phyloP scores from a whole-genome alignment of 2,329 filamentous ascomycete genomes.

The Fusarium robinianum region DNA sequence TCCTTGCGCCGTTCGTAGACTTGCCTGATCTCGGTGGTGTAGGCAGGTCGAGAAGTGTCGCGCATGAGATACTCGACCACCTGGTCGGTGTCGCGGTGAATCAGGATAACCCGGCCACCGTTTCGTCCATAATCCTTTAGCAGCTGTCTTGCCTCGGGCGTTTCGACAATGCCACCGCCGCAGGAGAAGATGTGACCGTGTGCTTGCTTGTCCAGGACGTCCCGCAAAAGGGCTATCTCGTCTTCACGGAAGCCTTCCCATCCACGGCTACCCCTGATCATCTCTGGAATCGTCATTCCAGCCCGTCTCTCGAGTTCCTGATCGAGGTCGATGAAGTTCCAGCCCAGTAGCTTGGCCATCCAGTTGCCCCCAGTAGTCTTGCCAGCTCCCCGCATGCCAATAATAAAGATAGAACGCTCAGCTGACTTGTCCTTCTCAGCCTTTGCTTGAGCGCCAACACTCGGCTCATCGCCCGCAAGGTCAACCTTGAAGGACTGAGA shows the following conservation, averaged over 20 bases:
- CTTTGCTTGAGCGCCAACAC: slow-evolving; percentile 21
- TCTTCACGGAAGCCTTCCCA: slow-evolving; percentile 88
- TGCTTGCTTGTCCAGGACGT: slow-evolving; percentile 74
- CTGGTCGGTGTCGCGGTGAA: slow-evolving; percentile 85
- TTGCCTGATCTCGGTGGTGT: slow-evolving; percentile 86
- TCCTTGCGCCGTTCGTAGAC: slow-evolving; percentile 89
- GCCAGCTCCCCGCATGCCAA: slow-evolving; percentile 95
- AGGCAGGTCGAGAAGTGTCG: slow-evolving; percentile 90
- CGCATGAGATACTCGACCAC: slow-evolving; percentile 86
- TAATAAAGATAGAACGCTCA: slow-evolving; percentile 81
- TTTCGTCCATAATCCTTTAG: slow-evolving; percentile 72
- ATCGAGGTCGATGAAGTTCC: slow-evolving; percentile 85
- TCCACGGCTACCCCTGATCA: slow-evolving; percentile 71
- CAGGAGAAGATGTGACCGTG: slow-evolving; percentile 86
- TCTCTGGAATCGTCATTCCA: slow-evolving; percentile 80
- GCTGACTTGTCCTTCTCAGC: slow-evolving; percentile 13
- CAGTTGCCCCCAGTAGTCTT: slow-evolving; percentile 93
- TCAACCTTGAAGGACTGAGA: slow-evolving; percentile 75
- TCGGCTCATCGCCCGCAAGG: slow-evolving; percentile 73
- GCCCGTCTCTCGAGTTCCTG: slow-evolving; percentile 77
- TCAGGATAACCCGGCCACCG: slow-evolving; percentile 83
- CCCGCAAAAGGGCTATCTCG: slow-evolving; percentile 75
- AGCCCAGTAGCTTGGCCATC: slow-evolving; percentile 75
- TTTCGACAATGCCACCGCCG: slow-evolving; percentile 91
- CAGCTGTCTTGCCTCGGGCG: slow-evolving; percentile 74